Base-by-base conservation (phyloP, 1,284 basidiomycete species). In the Laetiporus sulphureus region DNA sequence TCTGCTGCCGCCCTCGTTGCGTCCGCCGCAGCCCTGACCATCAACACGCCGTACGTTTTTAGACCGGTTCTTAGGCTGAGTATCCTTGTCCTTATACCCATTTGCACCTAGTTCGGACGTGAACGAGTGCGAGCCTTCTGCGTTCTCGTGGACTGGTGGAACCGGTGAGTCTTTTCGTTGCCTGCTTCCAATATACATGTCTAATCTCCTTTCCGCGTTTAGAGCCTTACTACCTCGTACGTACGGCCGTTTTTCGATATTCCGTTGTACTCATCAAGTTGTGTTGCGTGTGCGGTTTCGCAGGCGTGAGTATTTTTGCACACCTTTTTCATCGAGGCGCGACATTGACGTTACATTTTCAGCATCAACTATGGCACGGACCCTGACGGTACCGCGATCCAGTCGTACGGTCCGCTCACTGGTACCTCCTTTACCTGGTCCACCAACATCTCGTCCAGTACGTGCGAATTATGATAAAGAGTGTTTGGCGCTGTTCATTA, bases 31-130 rank as follows among this genome's bases (percentile, higher is more conserved):
- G 55, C 24, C 21, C 44, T 56, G 44, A 42, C 30, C 39, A 52
- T 62, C 50, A 57, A 58, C 55, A 62, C 60, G 40, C 60, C 59
- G 60, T 62, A 45, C 44, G 60, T 51, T 0, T 10, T 25, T 33
- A 20, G 21, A 15, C 3, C 16, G 12, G 16, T 24, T 38, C 30
- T 24, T 23, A 32, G 20, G 19, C 38, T 24, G 18, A 4, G 10
- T 20, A 2, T 21, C 16, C 21, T 10, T 4, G 16, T n/a, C 10
- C 20, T 34, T 18, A 42, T 25, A 11, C 13, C 6, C 12, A n/a
- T 4, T 30, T 18, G 3, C n/a, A 15, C 15, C 19, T 38, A 61
- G 60, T 22, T 38, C 25, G 36, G 50, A 47, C 25, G 49, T 50
- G 25, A 42, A 51, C 8, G 44, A 58, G 50, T 62, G 60, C 46